A percentile compares a stretch with the other conserved stretches of the same genome.
phyloP scores from a whole-genome alignment of 1,139 yeast species.

The Diutina neorugosa region DNA sequence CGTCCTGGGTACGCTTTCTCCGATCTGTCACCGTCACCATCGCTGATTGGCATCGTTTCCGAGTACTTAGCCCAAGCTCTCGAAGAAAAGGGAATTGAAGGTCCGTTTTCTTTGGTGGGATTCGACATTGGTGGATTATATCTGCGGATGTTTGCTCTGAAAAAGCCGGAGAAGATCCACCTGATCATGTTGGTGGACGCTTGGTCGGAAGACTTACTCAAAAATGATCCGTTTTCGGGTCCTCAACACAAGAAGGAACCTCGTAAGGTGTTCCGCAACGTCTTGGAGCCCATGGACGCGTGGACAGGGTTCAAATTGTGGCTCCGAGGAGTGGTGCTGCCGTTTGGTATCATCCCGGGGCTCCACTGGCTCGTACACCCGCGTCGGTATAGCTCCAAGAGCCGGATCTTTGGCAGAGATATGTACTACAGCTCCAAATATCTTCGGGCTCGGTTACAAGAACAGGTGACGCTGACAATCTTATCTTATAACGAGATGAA shows the following conservation, averaged over 20 bases:
- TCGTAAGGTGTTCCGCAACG: conserved; percentile 20
- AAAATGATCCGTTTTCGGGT: conserved; percentile 31
- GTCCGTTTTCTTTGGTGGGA: conserved; percentile 58
- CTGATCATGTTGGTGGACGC: conserved; percentile 63
- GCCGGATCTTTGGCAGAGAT: conserved; percentile 55
- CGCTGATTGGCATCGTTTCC: conserved; percentile 50
- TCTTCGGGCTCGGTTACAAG: conserved; percentile 60
- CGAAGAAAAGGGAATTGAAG: conserved; percentile 28
- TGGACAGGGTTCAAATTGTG: conserved; percentile 50
- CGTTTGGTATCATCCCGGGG: conserved; percentile 38
- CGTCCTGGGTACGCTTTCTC: conserved; percentile 79
- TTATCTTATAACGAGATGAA: conserved; percentile 55
- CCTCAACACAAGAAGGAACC: conserved; percentile 24
- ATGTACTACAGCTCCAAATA: conserved; percentile 51
- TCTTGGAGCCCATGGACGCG: conserved; percentile 33
- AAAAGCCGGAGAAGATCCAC: conserved; percentile 42
- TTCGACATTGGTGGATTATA: conserved; percentile 77
- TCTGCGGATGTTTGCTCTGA: conserved; percentile 62
- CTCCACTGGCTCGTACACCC: conserved; percentile 37
- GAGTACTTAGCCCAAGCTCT: conserved; percentile 58
- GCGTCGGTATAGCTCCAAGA: conserved; percentile 36
- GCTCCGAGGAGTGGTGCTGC: conserved; percentile 54
- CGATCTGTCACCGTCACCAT: conserved; percentile 72
- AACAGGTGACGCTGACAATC: conserved; percentile 56
- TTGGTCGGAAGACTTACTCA: conserved; percentile 62